Conservation (phyloP, 2,329 filamentous ascomycete species). For the Penicillium sp. region DNA sequence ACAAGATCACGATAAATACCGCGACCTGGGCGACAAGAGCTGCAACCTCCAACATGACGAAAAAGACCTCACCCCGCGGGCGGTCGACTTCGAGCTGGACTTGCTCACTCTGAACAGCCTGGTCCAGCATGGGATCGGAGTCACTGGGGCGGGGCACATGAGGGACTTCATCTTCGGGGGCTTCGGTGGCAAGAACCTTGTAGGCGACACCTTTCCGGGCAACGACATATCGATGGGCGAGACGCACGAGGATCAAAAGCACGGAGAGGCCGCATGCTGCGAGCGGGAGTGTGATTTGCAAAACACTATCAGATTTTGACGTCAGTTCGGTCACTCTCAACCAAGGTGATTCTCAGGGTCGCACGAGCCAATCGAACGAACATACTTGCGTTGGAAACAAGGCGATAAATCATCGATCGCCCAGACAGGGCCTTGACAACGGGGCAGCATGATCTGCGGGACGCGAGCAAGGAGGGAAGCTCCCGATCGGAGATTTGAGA, state of each 20-base stretch:
- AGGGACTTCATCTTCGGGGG: slow-evolving; percentile 13
- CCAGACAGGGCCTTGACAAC: slow-evolving; percentile 56
- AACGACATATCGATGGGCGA: slow-evolving; percentile 49
- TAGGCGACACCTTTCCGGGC: slow-evolving; percentile 55
- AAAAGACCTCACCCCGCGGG: slow-evolving; percentile 64
- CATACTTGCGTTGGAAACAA: slow-evolving; percentile 56
- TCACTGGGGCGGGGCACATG: slow-evolving; percentile 39
- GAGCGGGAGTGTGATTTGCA: slow-evolving; percentile 74
- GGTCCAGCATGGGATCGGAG: slow-evolving; percentile 53
- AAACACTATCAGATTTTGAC: slow-evolving; percentile 52
- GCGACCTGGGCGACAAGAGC: slow-evolving; percentile 66
- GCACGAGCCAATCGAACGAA: slow-evolving; percentile 7
- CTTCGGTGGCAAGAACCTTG: slow-evolving; percentile 38
- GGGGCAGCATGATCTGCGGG: slow-evolving; percentile 46
- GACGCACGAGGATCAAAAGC: slow-evolving; percentile 57
- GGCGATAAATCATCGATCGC: slow-evolving; percentile 55
- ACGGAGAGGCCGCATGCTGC: slow-evolving; percentile 65
- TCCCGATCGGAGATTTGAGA: slow-evolving; percentile 5
- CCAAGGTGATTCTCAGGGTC: slow-evolving; percentile 5
- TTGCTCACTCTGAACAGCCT: slow-evolving; percentile 47
- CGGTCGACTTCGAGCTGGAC: slow-evolving; percentile 60
- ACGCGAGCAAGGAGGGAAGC: slow-evolving; percentile 10
- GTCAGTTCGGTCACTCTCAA: slow-evolving; percentile 15
- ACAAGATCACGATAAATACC: slow-evolving; percentile 60
- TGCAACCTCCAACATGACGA: slow-evolving; percentile 68